Base-by-base conservation (phyloP, 73 alveolate species). In the Paramecium caudatum region DNA sequence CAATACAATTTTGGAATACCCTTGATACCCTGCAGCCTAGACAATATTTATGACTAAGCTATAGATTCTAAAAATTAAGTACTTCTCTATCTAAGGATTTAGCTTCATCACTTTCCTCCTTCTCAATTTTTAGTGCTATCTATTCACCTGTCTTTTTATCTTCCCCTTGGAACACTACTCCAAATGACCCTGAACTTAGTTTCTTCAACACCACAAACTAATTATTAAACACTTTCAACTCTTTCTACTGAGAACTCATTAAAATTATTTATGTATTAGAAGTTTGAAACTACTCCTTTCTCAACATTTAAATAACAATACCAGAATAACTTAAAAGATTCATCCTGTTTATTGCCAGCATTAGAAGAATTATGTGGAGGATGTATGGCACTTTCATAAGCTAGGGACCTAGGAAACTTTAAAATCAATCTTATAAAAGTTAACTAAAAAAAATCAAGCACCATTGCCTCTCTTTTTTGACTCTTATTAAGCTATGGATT, bases 141-240 rank as follows among this genome's bases (percentile, higher is more conserved):
- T 32, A 39, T 69, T 93, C 91, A 19, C 91, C 90, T 0, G 91
- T 82, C 61, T 70, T 69, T 34, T 47, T 82, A 33, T 90, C 92
- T 30, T 46, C 61, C 50, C 95, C 99, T 82, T 90, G 84, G 91
- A 85, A 96, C 17, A 96, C 98, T 15, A 95, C 96, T 30, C 99
- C 99, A 91, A 93, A 96, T 3, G 98, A 93, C 19, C 99, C 99
- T 27, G 96, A 95, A 30, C 98, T 97, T 27, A 96, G 91, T 90
- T 94, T 91, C 90, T 95, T 81, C 30, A 39, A 15, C 4, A 91
- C 82, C 48, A 61, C 69, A 82, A 63, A 91, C 90, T 82, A 34
- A 46, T 86, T 86, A 32, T 86, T 86, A 46, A 86, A 86, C 33
- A 86, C 49, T 15, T 86, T 86, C 46, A 47, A 46, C 37, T 86